Evolutionary conservation across 176 grass and related monocot species (phyloP).

Genomic region (Musa itinerans): DNA sequence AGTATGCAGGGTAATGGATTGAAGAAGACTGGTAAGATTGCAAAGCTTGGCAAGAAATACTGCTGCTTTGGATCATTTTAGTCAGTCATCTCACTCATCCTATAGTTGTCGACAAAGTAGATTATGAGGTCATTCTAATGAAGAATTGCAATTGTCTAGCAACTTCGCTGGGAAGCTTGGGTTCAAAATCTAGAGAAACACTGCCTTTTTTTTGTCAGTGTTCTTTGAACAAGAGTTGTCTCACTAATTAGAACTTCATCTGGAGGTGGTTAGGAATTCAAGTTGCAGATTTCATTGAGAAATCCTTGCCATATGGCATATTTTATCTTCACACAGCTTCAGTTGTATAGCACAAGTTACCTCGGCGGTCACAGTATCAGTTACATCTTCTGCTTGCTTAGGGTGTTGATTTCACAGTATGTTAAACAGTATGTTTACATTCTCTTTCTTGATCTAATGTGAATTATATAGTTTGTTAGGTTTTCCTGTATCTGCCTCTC

Average conservation of each 20-base stretch:
- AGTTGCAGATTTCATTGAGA: not conserved
- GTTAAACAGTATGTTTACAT: not conserved
- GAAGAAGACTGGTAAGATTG: conserved; percentile 22
- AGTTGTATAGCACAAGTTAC: not conserved
- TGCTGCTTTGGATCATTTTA: conserved; percentile 38
- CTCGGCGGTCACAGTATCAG: too few relatives aligned
- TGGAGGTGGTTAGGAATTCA: not conserved
- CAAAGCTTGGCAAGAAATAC: conserved; percentile 42
- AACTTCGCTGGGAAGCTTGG: not conserved
- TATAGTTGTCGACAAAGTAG: not conserved
- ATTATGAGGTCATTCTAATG: not conserved
- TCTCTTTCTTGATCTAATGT: not conserved
- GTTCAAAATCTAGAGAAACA: not conserved
- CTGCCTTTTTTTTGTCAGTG: not conserved
- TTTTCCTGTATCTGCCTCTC: not conserved
- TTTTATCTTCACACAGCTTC: not conserved
- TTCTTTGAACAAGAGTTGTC: not conserved
- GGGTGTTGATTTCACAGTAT: too few relatives aligned
- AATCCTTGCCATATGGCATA: not conserved
- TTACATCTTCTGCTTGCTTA: too few relatives aligned
- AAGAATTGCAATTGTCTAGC: not conserved
- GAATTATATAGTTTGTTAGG: not conserved
- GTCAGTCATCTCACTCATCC: not conserved
- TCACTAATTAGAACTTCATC: not conserved
- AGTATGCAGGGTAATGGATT: not conserved